Base-by-base conservation (phyloP, 768 basidiomycete species). In the Amanita rimosa region DNA sequence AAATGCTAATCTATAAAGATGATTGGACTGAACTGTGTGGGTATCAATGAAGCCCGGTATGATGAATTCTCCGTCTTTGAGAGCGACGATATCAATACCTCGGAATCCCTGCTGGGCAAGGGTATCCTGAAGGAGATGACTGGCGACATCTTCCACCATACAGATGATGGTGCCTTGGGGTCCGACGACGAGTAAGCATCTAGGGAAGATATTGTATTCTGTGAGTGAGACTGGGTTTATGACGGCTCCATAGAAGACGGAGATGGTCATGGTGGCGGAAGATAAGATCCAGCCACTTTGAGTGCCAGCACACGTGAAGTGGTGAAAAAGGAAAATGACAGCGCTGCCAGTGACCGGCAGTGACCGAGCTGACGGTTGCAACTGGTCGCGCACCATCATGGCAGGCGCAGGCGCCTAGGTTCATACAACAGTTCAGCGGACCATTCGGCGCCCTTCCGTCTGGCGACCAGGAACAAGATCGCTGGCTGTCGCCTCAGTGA, bases 31-130 rank as follows among this genome's bases (percentile, higher is more conserved):
- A 59, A 92, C 92, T 29, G 85, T 88, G 64, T 95, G 92, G 26
- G 92, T 95, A 69, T 96, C 93, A 47, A 94, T 69, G 61, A 95
- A 79, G 3, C 93, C 93, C 5, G 93, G 93, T 58, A 90, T 77
- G 49, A 95, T 57, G 59, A 92, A 93, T 54, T 81, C 71, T 13
- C 78, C 78, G 2, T 70, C 62, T 9, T 62, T 62, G 41, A 82
- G 58, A n/a, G 49, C 49, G 7, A 74, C 58, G 4, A 79, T 57
- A 16, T 74, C 62, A 5, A 74, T 59, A 37, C 74, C 66, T 7
- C 63, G 39, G 16, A 67, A 58, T n/a, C 79, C 83, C 52, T 79
- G 75, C 38, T 64, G 62, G 0, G 69, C 67, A 41, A 86, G 61
- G 3, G 67, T 66, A 16, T 78, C 69, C 59, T 72, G 73, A 6